Conservation (phyloP, 768 basidiomycete genomes). For the Clitopilus hobsonii region DNA sequence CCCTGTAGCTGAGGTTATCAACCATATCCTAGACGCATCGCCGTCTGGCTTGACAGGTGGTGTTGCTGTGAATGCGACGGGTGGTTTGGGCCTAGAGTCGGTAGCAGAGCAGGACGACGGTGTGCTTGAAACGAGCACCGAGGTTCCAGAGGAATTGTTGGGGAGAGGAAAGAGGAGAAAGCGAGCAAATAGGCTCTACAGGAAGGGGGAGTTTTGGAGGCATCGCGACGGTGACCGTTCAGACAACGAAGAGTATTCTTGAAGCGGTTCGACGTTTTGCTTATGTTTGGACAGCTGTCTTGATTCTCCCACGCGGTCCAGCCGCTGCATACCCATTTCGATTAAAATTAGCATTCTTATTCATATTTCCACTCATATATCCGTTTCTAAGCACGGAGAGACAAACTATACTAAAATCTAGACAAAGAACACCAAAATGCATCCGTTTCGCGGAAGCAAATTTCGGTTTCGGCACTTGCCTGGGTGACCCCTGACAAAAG, state of each 20-base stretch:
- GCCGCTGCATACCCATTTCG: background rate
- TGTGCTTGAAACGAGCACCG: background rate
- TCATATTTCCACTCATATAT: background rate
- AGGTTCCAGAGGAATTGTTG: background rate
- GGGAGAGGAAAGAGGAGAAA: background rate
- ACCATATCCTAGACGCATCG: background rate
- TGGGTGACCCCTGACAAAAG: background rate
- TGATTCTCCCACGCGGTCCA: background rate
- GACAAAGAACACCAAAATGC: background rate
- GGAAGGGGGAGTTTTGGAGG: background rate
- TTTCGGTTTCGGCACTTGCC: conserved; percentile 1
- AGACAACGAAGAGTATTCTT: conserved; percentile 1
- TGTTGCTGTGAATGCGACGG: conserved; percentile 1
- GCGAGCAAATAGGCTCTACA: background rate
- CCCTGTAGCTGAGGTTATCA: background rate
- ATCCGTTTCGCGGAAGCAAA: background rate
- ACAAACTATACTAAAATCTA: background rate
- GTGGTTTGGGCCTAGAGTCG: background rate
- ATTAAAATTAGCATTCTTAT: background rate
- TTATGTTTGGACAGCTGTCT: background rate
- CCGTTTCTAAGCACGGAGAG: background rate
- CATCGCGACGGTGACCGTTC: conserved; percentile 1
- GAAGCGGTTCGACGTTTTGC: background rate
- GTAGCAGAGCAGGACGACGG: background rate
- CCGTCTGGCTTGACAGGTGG: background rate